phyloP scores from a whole-genome alignment of 2,329 filamentous ascomycete species.

The Chrysoporthe austroafricana region DNA sequence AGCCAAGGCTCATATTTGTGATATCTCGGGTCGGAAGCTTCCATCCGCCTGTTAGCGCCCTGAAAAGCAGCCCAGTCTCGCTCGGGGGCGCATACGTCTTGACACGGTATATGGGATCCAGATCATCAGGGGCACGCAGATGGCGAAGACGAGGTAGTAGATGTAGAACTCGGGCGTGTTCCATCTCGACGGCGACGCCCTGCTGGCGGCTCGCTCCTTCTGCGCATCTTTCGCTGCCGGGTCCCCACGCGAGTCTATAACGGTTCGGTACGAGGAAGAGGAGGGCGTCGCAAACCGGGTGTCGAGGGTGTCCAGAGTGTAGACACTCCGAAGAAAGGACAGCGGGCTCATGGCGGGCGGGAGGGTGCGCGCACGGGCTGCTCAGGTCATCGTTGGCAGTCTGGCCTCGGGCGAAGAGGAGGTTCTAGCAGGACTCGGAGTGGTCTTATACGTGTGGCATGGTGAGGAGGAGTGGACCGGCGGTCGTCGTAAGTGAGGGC shows the following conservation, averaged over 20 bases:
- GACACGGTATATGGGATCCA: slow-evolving; percentile 88
- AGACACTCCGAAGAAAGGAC: slow-evolving; percentile 58
- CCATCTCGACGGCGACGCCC: slow-evolving; percentile 74
- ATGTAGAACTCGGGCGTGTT: slow-evolving; percentile 81
- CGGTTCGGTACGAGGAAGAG: slow-evolving; percentile 65
- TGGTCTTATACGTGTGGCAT: slow-evolving; percentile 1
- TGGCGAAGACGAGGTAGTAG: slow-evolving; percentile 72
- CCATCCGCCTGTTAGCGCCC: slow-evolving; percentile 29
- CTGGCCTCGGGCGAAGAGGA: neutral
- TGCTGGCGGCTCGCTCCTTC: slow-evolving; percentile 47
- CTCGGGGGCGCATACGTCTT: slow-evolving; percentile 59
- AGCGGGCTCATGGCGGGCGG: slow-evolving; percentile 26
- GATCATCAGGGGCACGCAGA: slow-evolving; percentile 83
- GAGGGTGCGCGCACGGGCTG: neutral
- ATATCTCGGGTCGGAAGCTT: slow-evolving; percentile 83
- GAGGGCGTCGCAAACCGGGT: slow-evolving; percentile 66
- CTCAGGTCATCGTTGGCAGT: slow-evolving; percentile 24
- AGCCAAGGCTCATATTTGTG: slow-evolving; percentile 72
- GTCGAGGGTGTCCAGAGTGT: slow-evolving; percentile 51
- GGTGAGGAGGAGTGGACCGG: neutral
- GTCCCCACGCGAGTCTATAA: slow-evolving; percentile 56
- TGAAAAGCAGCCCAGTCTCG: neutral
- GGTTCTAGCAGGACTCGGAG: neutral
- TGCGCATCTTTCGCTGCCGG: slow-evolving; percentile 45
- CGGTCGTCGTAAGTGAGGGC: neutral